phyloP scores from a whole-genome alignment of 371 early-diverging fungal species.

The Lichtheimia ramosa region DNA sequence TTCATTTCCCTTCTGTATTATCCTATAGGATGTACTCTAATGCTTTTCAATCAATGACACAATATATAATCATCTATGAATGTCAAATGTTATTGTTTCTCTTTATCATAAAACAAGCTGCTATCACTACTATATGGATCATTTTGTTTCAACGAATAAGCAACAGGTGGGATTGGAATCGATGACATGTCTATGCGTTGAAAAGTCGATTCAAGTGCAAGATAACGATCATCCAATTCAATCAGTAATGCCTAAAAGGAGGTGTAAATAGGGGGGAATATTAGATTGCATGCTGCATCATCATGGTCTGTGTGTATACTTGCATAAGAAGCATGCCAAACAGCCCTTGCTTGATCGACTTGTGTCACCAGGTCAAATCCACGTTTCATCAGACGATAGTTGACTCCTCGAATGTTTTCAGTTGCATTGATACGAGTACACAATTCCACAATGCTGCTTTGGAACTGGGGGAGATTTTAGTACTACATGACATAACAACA shows the following conservation, averaged over 20 bases:
- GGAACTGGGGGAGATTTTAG: slow-evolving; percentile 29
- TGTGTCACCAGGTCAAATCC: slow-evolving; percentile 2
- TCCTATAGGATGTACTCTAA: no score
- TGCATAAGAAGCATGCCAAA: slow-evolving; percentile 4
- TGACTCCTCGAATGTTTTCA: slow-evolving; percentile 48
- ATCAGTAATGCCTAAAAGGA: slow-evolving; percentile 28
- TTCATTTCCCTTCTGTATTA: no score
- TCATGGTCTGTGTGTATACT: background rate
- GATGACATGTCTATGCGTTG: no score
- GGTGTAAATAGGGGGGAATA: background rate
- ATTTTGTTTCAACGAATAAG: no score
- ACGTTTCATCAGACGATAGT: slow-evolving; percentile 34
- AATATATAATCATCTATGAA: no score
- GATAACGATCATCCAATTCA: slow-evolving; percentile 39
- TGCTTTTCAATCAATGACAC: no score
- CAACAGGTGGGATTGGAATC: no score
- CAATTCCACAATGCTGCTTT: slow-evolving; percentile 22
- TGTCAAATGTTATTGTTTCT: no score
- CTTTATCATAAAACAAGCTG: no score
- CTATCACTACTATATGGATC: no score
- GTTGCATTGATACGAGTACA: slow-evolving; percentile 48
- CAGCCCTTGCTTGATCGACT: background rate
- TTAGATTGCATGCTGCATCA: slow-evolving; percentile 11
- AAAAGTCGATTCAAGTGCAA: slow-evolving; percentile 13
- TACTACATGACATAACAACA: background rate